Evolutionary conservation across 2,329 filamentous ascomycete species (phyloP), one percentile per base, ranked within the genome.

Genomic region (Ilyonectria sp.): DNA sequence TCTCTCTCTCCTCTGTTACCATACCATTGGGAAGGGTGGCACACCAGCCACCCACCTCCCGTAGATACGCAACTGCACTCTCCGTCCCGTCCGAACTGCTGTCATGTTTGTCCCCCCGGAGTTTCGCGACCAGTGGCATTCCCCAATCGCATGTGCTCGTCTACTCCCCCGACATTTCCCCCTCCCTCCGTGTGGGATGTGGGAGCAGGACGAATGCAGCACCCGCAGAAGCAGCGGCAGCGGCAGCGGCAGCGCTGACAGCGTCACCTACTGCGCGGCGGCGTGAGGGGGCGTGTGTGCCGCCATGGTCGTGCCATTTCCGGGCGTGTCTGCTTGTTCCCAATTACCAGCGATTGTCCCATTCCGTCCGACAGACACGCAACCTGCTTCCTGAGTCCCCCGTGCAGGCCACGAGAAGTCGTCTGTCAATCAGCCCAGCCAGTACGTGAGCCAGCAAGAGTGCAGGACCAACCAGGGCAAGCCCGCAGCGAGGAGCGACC

Each of bases 391-490:
- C 40, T 26, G 29, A 33, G 10, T 56, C 40, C 57, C 49, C 31
- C 57, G 43, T 49, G 23, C 37, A 56, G 58, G 29, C 46, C 58
- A 40, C 58, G 54, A 50, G 35, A 59, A 64, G 55, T 64, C 61
- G 55, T 58, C 54, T 59, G 61, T 64, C 61, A 64, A 64, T 65
- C 62, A 60, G 57, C 50, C 50, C 63, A 65, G 63, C 44, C 40
- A 46, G 19, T 44, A 21, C 23, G 46, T 40, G 44, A 60, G 52
- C 33, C 31, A 56, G 63, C 35, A 35, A n/a, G 53, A 57, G 52
- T 46, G 29, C 47, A 26, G 31, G 33, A 29, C 50, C 59, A 61
- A 55, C 37, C 59, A 61, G 57, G n/a, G 10, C 50, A 55, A 46
- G 26, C 31, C 31, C 31, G 31, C 31, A 33, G 40, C 17, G 40